Evolutionary conservation across 2,329 filamentous ascomycete species (phyloP), one percentile per base, ranked within the genome.

Genomic region (Bipolaris gigantea): DNA sequence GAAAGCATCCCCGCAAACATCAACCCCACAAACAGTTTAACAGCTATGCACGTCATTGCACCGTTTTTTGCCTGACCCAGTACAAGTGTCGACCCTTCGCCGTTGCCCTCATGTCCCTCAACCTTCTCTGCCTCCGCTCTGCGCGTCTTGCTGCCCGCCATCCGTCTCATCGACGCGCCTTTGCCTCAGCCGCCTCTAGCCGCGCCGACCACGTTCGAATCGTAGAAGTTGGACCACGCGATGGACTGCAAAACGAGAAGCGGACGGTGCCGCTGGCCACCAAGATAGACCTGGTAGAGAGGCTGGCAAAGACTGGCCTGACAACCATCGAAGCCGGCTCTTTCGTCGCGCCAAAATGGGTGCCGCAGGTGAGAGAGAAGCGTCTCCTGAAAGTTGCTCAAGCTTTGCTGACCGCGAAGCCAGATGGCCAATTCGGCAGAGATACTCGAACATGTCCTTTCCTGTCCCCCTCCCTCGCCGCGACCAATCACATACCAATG

Each of bases 191-290:
- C 52, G 62, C 70, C n/a, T 53, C 63, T 61, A 69, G 54, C 62
- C 66, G 67, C 48, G 55, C 59, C 48, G 77, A 80, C 62, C 71
- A 76, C 58, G 79, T 84, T 35, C 77, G 81, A 36, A 86, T 95
- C 35, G 87, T 94, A 57, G 90, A 95, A 77, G 90, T 95, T 58
- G 90, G 89, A 8, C 90, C 90, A 32, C 82, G 90, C 61, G 90
- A 95, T 77, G 90, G 90, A n/a, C 77, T 95, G 48, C 90, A 96
- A 72, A 95, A 94, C 70, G 89, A 94, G 77, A 89, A 89, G 76
- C 83, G 79, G 59, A 80, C 80, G 25, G 88, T 95, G 59, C 79
- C 89, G 0, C 78, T 90, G 10, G 79, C 81, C 6, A 91, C 86
- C 2, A 95, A 95, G 74, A 83, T 93, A 50, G 85, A 92, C 62